These are phyloP conservation scores for Aspergillus avenaceus DNA, from an alignment of 495 filamentous ascomycete species.

Conservation along the genomic window DNA sequence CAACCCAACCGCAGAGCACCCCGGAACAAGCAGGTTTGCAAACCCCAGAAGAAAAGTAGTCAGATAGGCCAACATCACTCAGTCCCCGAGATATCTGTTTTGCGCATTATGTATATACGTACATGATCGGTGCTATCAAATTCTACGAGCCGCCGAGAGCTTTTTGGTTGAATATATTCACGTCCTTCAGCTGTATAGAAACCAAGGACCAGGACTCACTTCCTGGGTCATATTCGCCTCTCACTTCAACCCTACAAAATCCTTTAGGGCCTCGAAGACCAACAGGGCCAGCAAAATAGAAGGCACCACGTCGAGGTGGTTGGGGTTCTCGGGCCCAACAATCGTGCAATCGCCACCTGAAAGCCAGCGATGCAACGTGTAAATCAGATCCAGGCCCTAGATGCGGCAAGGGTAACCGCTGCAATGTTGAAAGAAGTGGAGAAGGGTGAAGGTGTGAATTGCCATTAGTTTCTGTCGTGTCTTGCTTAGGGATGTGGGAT, in stretches of 20 bases:
- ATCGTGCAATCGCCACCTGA: conserved; percentile 48
- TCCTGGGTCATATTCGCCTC: conserved; percentile 57
- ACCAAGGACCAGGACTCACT: conserved; percentile 33
- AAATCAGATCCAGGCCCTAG: conserved; percentile 37
- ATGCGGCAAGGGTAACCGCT: conserved; percentile 33
- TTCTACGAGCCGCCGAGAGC: conserved; percentile 17
- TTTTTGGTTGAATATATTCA: conserved; percentile 25
- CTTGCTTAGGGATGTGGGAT: conserved; percentile 12
- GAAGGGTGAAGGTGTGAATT: conserved; percentile 29
- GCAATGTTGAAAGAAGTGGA: conserved; percentile 30
- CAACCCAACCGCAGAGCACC: too few species aligned
- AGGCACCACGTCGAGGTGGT: conserved; percentile 57
- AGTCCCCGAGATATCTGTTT: too few species aligned
- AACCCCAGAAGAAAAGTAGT: too few species aligned
- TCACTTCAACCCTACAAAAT: conserved; percentile 53
- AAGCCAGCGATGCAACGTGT: conserved; percentile 43
- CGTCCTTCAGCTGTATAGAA: conserved; percentile 31
- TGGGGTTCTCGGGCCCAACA: conserved; percentile 16
- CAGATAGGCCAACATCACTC: too few species aligned
- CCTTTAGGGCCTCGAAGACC: conserved; percentile 57
- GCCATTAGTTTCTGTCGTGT: conserved; percentile 11
- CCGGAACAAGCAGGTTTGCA: too few species aligned
- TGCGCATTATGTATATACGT: too few species aligned
- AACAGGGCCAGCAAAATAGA: conserved; percentile 62
- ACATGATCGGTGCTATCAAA: neutral